Evolutionary conservation across 2,329 filamentous ascomycete species (phyloP).

Genomic region (Aspergillus japonicus): DNA sequence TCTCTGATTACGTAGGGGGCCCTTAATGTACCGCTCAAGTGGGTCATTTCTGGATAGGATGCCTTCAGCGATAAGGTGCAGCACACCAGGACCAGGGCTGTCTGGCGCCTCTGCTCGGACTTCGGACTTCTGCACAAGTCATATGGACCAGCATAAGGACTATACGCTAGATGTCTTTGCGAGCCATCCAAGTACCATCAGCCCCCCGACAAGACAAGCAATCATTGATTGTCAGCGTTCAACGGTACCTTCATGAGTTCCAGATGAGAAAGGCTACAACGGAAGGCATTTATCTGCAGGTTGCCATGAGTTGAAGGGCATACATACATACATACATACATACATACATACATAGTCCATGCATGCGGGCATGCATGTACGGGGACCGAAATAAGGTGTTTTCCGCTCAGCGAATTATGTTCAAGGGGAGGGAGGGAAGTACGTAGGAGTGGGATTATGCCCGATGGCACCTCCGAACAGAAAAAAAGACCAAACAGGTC

Average conservation of each 20-base stretch:
- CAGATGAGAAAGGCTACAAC: not conserved
- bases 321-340: conserved; percentile 17
- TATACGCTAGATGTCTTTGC: not conserved
- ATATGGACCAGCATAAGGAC: not conserved
- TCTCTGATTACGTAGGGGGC: conserved; percentile 2
- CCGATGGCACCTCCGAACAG: not conserved
- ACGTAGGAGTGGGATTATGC: not conserved
- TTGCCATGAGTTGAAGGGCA: conserved; percentile 20
- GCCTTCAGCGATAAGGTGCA: not conserved
- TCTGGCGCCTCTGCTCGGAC: not conserved
- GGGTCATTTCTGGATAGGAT: not conserved
- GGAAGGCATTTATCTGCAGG: conserved; percentile 12
- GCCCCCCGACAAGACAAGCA: not conserved
- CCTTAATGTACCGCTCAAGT: not conserved
- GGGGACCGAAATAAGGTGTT: conserved; percentile 12
- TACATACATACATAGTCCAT: conserved; percentile 16
- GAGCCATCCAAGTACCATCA: not conserved
- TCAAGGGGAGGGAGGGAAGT: not conserved
- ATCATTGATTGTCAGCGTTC: not conserved
- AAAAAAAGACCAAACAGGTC: not conserved
- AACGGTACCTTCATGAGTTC: not conserved
- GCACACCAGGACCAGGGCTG: not conserved
- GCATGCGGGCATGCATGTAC: conserved; percentile 17
- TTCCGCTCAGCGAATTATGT: conserved; percentile 5
- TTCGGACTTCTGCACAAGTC: not conserved